Base-by-base conservation (phyloP, 352 stramenopile species). In the Phytophthora hybrid region DNA sequence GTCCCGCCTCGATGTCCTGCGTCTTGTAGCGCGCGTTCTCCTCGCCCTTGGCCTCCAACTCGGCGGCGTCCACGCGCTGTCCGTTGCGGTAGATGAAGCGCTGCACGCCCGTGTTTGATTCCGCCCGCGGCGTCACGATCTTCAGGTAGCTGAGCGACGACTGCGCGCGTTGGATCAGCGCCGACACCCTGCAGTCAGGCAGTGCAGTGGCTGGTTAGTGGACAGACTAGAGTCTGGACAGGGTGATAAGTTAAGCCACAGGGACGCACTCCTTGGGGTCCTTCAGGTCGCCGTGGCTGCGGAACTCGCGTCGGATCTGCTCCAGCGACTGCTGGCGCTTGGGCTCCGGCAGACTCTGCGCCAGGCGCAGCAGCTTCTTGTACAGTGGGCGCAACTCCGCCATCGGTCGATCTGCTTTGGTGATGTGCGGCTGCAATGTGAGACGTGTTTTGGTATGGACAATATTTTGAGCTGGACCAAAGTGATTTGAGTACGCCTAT, bases 31-130 rank as follows among this genome's bases (percentile, higher is more conserved):
- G 87, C 21, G 87, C 87, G 63, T 79, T 83, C 44, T 93, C 85
- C 3, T 86, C 81, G 29, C 71, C 83, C 21, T 81, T 80, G 34
- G 74, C 79, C 10, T 86, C 79, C 8, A 82, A 47, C 39, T 78
- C 70, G 47, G 74, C 69, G 10, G 79, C 76, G 39, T 93, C 78
- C 8, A 95, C 63, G 65, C 88, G 87, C 75, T 94, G 66, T 26
- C 90, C 90, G 63, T 97, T 88, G 68, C 88, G 86, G 78, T 95
- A 97, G 54, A 97, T 79, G 73, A 83, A 95, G 70, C 82, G 88
- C 77, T 93, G 89, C 26, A 93, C 83, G 41, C 85, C 84, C n/a
- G 79, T 73, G 53, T 89, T 84, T 4, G 86, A 76, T 7, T 80
- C 74, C n/a, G 70, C 67, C 51, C 88, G 88, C 10, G 88, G 90